Conservation (phyloP, 164 flowering plant species). For the Nymphaea thermarum region DNA sequence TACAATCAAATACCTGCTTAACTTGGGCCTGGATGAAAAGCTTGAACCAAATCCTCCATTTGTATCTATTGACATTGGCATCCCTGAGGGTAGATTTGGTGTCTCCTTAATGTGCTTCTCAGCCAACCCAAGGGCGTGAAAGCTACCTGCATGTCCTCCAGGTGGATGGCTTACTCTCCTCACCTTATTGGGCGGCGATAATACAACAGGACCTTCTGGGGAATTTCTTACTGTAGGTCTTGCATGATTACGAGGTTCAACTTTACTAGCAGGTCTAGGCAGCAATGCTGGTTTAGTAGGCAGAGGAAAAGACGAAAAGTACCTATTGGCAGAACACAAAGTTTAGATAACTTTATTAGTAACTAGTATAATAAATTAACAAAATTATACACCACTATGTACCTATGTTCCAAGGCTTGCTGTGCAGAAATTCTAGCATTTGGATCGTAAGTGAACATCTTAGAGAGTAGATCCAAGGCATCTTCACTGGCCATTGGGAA, state of each 20-base stretch:
- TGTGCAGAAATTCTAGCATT: slow-evolving; percentile 67
- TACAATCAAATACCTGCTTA: slow-evolving; percentile 56
- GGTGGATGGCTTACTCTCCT: slow-evolving; percentile 83
- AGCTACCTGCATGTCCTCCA: slow-evolving; percentile 7
- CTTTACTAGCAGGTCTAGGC: slow-evolving; percentile 80
- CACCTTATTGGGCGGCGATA: slow-evolving; percentile 83
- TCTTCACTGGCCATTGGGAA: slow-evolving; percentile 92
- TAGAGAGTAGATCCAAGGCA: slow-evolving; percentile 72
- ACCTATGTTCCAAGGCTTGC: slow-evolving; percentile 96
- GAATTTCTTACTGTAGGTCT: slow-evolving; percentile 37
- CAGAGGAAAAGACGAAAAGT: slow-evolving; percentile 74
- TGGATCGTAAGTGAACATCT: slow-evolving; percentile 91
- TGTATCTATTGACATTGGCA: slow-evolving; percentile 74
- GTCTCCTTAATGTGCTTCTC: neutral
- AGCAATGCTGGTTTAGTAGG: slow-evolving; percentile 80
- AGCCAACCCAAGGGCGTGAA: neutral
- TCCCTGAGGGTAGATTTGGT: slow-evolving; percentile 1
- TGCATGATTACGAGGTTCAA: slow-evolving; percentile 27
- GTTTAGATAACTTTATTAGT: too few relatives aligned
- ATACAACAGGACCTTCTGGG: slow-evolving; percentile 64
- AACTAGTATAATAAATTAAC: neutral
- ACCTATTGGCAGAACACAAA: slow-evolving; percentile 28
- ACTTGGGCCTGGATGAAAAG: slow-evolving; percentile 68
- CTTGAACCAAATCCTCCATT: slow-evolving; percentile 47
- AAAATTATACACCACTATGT: neutral